A percentile compares a stretch with the other conserved stretches of the same genome.
These are phyloP conservation scores for Fraxinus velutina DNA, from an alignment of 305 asterid species.

Conservation along the genomic window DNA sequence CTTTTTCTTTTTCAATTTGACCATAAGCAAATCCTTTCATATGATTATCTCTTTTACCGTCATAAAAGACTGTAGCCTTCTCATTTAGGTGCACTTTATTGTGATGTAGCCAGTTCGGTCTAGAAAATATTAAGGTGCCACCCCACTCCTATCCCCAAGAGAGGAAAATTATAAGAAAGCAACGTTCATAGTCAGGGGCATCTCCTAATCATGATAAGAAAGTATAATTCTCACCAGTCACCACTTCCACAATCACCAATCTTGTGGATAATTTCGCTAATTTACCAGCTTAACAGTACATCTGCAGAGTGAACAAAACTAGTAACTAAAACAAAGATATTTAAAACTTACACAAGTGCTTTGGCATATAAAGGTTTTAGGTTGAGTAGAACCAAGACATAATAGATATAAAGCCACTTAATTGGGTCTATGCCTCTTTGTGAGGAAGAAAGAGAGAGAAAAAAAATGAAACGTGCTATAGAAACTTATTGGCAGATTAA, in stretches of 20 bases:
- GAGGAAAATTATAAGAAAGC: not conserved
- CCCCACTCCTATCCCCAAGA: not conserved
- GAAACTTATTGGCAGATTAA: not conserved
- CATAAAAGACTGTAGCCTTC: not conserved
- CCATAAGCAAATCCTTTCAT: not conserved
- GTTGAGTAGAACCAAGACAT: not conserved
- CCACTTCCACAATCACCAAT: not conserved
- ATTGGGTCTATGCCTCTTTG: not conserved
- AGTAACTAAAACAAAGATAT: not conserved
- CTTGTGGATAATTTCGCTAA: not conserved
- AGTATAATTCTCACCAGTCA: not conserved
- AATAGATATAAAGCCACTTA: not conserved
- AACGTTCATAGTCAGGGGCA: not conserved
- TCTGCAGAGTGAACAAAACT: not conserved
- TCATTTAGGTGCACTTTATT: not conserved
- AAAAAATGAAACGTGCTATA: not conserved
- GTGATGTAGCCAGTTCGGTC: not conserved
- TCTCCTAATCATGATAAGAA: not conserved
- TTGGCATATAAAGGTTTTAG: not conserved
- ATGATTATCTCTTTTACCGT: not conserved
- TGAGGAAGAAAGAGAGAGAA: not conserved
- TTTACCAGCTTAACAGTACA: not conserved
- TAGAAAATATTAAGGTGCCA: not conserved
- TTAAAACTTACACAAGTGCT: not conserved
- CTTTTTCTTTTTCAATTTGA: not conserved